Base-by-base conservation (phyloP, 768 basidiomycete species). In the Amanita muscaria region DNA sequence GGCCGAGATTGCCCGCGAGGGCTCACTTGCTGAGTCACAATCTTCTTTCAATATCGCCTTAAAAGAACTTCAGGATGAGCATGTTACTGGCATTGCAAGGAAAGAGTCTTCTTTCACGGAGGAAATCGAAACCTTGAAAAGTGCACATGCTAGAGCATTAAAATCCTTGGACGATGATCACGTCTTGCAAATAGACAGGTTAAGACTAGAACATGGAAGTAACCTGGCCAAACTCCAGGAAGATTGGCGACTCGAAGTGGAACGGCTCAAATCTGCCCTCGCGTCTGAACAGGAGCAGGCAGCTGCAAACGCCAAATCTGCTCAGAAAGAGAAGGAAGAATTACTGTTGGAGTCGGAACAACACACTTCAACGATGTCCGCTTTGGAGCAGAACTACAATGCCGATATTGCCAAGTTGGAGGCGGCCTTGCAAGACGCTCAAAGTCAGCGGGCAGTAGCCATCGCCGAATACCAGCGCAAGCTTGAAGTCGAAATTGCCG, bases 1-100 rank as follows among this genome's bases (percentile, higher is more conserved):
- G 70, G 68, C 74, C 1, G 85, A 92, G 59, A 81, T 88, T 48
- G 69, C 83, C 19, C 76, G 77, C 18, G 77, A 88, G 50, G 87
- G 85, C 24, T 76, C 78, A 2, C 64, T 90, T 21, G 75, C 81
- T 6, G 84, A 85, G 56, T 85, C 86, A 4, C 70, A 88, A 58
- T 79, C 81, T 10, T 70, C 82, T 32, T 79, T 78, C 45, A 73
- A 73, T 33, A 48, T 70, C 7, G 77, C 78, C 19, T 60, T 93
- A 43, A 66, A 78, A 42, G 73, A 73, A 22, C 69, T 91, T 21
- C 83, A 83, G 54, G 79, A 83, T 14, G 86, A 85, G 53, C 84
- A 90, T 52, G 64, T 73, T 1, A 70, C 78, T 9, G 79, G 79
- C 10, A 71, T 88, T 46, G 54, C 71, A 12, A 72, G 79, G 48